Evolutionary conservation across 169 alveolate species (phyloP), one percentile per base, ranked within the genome.

Genomic region (Amoebophrya sp.): DNA sequence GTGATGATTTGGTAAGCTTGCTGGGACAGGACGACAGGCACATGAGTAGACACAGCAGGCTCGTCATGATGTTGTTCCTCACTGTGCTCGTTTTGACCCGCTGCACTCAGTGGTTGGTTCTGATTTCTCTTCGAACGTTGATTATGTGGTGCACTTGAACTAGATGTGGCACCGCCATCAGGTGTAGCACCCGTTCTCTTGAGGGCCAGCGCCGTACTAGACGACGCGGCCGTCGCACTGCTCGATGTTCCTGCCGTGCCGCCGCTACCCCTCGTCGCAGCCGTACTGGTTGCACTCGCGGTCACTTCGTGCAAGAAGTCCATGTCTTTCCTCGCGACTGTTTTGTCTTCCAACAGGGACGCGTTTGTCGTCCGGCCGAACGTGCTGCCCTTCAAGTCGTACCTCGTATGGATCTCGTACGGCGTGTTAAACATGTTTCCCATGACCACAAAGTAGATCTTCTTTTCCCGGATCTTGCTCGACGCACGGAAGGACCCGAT

Each of bases 391-490:
- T 93, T 94, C 77, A 94, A 90, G 77, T 93, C 95, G 91, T 92
- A 94, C 1, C 95, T 92, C 38, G 94, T 90, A 77, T 94, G 96
- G n/a, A 94, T 93, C 40, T 93, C 95, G 40, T 96, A 98, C 0
- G 97, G 95, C 35, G 99, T 97, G 92, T 97, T 97, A 93, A 98
- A 98, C 77, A 98, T 97, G 95, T 98, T 98, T 89, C 96, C 97
- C 99, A 98, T 98, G 40, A 98, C 98, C n/a, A 98, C 97, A 92
- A 98, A 98, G 95, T 97, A 98, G 77, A 96, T 93, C 92, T 97
- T 96, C 83, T 77, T 94, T 92, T 93, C 95, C 89, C 94, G 93
- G 91, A 91, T 94, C 89, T 90, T 38, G n/a, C 40, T 23, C 0
- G 77, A 23, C 1, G 18, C 33, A 2, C 18, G 77, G 33, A 41